A percentile compares a stretch with the other conserved stretches of the same genome.
These are phyloP conservation scores for Globisporangium alternatum DNA, from an alignment of 352 stramenopile genomes.

Conservation along the genomic window DNA sequence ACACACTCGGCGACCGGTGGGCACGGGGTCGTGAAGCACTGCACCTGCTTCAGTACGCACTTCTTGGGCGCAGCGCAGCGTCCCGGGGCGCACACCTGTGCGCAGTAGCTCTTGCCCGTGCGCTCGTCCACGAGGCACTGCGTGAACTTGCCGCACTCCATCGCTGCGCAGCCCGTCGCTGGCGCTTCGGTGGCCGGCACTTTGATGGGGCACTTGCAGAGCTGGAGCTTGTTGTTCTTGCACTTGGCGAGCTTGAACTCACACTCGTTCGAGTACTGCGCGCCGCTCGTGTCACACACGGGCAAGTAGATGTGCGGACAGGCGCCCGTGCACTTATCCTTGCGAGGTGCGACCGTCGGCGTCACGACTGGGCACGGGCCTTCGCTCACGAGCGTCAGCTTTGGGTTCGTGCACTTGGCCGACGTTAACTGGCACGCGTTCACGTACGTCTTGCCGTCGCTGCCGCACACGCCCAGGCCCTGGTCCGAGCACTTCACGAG, in stretches of 20 bases:
- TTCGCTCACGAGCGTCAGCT: constrained; percentile 8
- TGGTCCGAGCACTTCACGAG: constrained; percentile 19
- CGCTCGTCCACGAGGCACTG: constrained; percentile 41
- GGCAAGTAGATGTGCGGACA: constrained; percentile 23
- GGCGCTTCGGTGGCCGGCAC: constrained; percentile 2
- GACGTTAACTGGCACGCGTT: constrained; percentile 15
- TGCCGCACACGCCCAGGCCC: constrained; percentile 12
- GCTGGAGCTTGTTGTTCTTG: constrained; percentile 10
- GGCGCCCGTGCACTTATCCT: neutral
- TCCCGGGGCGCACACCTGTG: constrained; percentile 40
- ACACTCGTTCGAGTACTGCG: constrained; percentile 51
- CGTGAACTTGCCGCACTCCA: constrained; percentile 41
- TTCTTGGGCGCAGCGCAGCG: constrained; percentile 39
- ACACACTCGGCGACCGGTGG: constrained; percentile 53
- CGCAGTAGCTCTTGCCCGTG: constrained; percentile 43
- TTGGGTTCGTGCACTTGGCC: constrained; percentile 6
- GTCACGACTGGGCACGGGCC: neutral
- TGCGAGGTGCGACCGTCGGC: neutral
- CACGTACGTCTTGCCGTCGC: constrained; percentile 16
- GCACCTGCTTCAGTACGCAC: constrained; percentile 39
- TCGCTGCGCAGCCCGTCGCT: constrained; percentile 26
- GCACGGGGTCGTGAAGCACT: constrained; percentile 58
- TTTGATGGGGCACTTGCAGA: neutral
- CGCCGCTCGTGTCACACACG: constrained; percentile 46
- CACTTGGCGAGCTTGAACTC: constrained; percentile 38